Evolutionary conservation across 2,329 filamentous ascomycete species (phyloP).

Genomic region (Pseudodiploospora longispora): DNA sequence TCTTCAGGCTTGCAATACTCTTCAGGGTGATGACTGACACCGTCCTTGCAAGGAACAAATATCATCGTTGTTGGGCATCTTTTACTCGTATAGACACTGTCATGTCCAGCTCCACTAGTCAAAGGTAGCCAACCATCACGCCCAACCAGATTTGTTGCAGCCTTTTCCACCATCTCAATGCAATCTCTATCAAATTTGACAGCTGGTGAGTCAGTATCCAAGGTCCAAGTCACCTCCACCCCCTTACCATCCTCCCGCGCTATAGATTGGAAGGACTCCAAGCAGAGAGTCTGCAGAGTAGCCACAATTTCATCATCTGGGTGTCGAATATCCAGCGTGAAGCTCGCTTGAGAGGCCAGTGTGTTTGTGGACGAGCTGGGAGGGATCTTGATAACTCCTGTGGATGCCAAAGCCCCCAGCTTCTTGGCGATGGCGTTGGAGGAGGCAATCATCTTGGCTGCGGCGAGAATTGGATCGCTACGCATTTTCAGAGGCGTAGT

Average conservation of each 20-base stretch:
- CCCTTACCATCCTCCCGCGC: conserved; percentile 19
- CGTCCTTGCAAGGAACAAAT: conserved; percentile 27
- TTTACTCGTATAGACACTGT: conserved; percentile 27
- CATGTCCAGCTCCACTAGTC: conserved; percentile 31
- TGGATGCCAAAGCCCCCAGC: conserved; percentile 20
- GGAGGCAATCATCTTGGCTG: conserved; percentile 25
- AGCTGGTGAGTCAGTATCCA: conserved; percentile 52
- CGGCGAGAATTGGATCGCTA: conserved; percentile 25
- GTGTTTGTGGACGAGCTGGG: conserved; percentile 65
- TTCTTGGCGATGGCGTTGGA: conserved; percentile 19
- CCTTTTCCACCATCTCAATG: conserved; percentile 53
- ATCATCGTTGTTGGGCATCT: conserved; percentile 30
- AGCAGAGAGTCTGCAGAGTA: conserved; percentile 25
- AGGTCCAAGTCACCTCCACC: conserved; percentile 45
- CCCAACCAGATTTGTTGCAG: conserved; percentile 46
- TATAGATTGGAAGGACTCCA: conserved; percentile 16
- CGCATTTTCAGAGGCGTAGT: conserved; percentile 25
- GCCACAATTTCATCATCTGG: conserved; percentile 46
- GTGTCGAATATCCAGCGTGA: conserved; percentile 58
- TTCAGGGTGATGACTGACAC: conserved; percentile 29
- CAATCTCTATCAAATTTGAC: conserved; percentile 59
- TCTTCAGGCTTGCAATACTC: conserved; percentile 28
- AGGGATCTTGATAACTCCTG: conserved; percentile 22
- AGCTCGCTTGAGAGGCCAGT: conserved; percentile 56
- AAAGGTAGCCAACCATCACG: conserved; percentile 27